These are phyloP conservation scores for Vitis rotundifolia DNA, from an alignment of 164 flowering plant genomes.

Conservation along the genomic window DNA sequence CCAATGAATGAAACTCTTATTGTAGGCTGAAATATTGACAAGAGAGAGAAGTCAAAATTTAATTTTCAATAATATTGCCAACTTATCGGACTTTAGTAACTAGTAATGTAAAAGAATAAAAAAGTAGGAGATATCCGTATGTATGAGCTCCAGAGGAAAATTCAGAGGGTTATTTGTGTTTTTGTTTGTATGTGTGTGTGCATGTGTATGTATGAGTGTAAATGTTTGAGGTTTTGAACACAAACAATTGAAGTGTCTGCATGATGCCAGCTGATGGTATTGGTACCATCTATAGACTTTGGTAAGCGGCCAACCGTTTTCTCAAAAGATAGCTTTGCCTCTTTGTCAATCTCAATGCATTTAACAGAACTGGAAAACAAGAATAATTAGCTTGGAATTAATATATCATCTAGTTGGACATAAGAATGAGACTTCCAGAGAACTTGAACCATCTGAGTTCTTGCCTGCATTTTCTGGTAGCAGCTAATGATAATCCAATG, in stretches of 20 bases:
- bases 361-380: conserved; percentile 66
- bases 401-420: background rate
- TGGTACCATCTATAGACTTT: conserved; percentile 53
- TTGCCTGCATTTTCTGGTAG: conserved; percentile 83
- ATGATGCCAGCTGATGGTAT: conserved; percentile 93
- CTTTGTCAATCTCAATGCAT: conserved; percentile 90
- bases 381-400: conserved; percentile 3
- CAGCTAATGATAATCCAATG: conserved; percentile 89
- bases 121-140: background rate
- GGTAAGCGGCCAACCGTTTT: conserved; percentile 79
- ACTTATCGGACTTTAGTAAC: too few species aligned
- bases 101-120: too few species aligned
- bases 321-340: conserved; percentile 86
- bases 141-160: too few species aligned
- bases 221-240: conserved; percentile 10
- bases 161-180: too few species aligned
- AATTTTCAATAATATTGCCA: too few species aligned
- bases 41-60: too few species aligned
- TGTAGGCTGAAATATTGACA: too few species aligned
- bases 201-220: background rate
- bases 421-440: background rate
- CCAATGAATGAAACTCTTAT: too few species aligned
- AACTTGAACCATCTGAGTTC: conserved; percentile 16
- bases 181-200: too few species aligned
- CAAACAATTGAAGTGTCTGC: conserved; percentile 85